Conservation (phyloP, 371 early-diverging fungal species). For the Circinella minor region DNA sequence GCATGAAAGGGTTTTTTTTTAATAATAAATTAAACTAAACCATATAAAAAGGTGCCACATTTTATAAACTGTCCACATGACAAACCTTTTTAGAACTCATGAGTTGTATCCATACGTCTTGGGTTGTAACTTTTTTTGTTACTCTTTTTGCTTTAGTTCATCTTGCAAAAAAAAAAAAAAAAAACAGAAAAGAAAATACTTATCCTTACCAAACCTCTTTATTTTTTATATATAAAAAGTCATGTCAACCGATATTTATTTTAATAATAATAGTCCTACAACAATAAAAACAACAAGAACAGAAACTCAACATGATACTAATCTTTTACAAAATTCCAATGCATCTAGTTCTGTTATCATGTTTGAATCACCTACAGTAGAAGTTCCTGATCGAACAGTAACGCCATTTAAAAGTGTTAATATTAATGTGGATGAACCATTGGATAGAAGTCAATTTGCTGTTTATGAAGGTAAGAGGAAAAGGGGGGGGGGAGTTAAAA, state of each 20-base stretch:
- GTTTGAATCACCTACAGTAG: constrained; percentile 25
- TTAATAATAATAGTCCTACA: constrained; percentile 15
- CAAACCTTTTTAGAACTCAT: too few species aligned
- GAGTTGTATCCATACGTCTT: too few species aligned
- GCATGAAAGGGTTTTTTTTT: too few species aligned
- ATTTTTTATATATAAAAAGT: constrained; percentile 4
- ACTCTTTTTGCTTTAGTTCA: too few species aligned
- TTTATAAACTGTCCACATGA: too few species aligned
- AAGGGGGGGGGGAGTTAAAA: too few species aligned
- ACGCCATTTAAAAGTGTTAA: constrained; percentile 20
- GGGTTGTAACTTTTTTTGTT: too few species aligned
- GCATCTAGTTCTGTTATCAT: constrained; percentile 21
- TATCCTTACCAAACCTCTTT: constrained; percentile 4
- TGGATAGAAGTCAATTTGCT: constrained; percentile 14
- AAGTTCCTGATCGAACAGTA: constrained; percentile 14
- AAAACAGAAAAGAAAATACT: too few species aligned
- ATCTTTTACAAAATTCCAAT: constrained; percentile 21
- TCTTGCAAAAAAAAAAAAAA: too few species aligned
- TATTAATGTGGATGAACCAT: constrained; percentile 20
- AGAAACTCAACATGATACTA: too few species aligned
- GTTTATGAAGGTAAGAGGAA: constrained; percentile 23
- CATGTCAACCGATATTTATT: constrained; percentile 16
- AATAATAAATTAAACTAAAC: too few species aligned
- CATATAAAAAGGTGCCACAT: background rate
- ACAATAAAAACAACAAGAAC: constrained; percentile 6